Conservation (phyloP, 805 yeast genomes). For the Teunomyces tritomae region DNA sequence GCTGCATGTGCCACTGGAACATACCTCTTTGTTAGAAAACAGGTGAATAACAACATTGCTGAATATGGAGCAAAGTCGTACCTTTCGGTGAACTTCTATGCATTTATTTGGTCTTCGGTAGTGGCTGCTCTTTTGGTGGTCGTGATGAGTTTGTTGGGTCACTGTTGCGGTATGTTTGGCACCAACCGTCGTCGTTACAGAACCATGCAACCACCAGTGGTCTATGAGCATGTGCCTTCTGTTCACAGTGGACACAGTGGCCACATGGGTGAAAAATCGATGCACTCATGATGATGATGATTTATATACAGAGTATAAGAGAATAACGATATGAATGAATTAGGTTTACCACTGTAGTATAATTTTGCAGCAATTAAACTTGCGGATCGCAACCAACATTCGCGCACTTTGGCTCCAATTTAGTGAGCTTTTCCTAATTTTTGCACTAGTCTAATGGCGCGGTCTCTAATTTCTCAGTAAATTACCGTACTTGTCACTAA, state of each 20-base stretch:
- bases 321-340: no score
- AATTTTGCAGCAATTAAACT: no score
- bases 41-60: constrained; percentile 47
- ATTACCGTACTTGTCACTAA: no score
- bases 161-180: constrained; percentile 40
- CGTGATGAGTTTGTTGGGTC: constrained; percentile 36
- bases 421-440: no score
- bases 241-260: no score
- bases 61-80: constrained; percentile 55
- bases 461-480: no score
- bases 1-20: constrained; percentile 64
- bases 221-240: constrained; percentile 1
- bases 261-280: neutral
- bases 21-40: constrained; percentile 46
- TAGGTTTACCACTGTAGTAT: no score
- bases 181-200: constrained; percentile 29
- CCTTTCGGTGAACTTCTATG: constrained; percentile 52
- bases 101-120: constrained; percentile 62
- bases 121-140: constrained; percentile 34
- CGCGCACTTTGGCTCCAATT: no score
- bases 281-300: neutral
- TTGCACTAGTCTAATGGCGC: no score
- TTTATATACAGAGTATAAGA: neutral
- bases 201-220: constrained; percentile 9
- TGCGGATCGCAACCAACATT: no score